A percentile compares a stretch with the other conserved stretches of the same genome.
These are phyloP conservation scores for Phialemonium atrogriseum DNA, from an alignment of 2,329 filamentous ascomycete species.

Conservation along the genomic window DNA sequence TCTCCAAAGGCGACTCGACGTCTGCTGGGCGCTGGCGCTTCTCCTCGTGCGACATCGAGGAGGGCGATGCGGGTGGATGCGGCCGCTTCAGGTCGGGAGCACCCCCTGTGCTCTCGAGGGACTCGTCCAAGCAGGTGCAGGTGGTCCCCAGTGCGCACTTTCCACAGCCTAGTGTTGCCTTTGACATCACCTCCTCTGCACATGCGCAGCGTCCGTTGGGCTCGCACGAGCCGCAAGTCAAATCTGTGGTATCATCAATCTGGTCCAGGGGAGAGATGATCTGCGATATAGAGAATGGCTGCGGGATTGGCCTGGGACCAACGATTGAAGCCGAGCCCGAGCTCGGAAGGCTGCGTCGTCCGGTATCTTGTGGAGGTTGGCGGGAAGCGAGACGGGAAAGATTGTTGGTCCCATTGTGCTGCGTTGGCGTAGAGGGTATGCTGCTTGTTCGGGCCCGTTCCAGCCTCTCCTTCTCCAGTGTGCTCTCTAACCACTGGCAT, in stretches of 20 bases:
- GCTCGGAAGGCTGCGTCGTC: conserved; percentile 6
- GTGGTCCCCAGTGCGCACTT: conserved; percentile 54
- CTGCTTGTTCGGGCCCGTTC: conserved; percentile 23
- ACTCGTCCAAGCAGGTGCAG: conserved; percentile 58
- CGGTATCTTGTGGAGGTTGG: too few species aligned
- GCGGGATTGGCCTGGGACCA: conserved; percentile 21
- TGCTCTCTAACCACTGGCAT: conserved; percentile 54
- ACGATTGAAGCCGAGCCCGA: conserved; percentile 12
- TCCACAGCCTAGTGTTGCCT: conserved; percentile 51
- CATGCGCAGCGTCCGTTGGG: conserved; percentile 47
- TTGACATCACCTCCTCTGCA: conserved; percentile 48
- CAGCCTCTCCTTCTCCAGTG: conserved; percentile 50
- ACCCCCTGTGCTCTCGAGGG: conserved; percentile 36
- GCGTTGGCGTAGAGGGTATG: conserved; percentile 3
- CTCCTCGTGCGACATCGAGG: conserved; percentile 33
- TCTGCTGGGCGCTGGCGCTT: conserved; percentile 51
- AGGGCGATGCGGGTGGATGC: conserved; percentile 30
- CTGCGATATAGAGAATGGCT: conserved; percentile 47
- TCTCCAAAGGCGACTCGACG: conserved; percentile 48
- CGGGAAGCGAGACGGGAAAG: too few species aligned
- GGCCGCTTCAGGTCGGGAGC: conserved; percentile 42
- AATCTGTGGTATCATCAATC: conserved; percentile 23
- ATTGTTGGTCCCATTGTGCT: background rate
- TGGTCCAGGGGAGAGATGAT: conserved; percentile 47
- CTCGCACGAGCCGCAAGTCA: conserved; percentile 49